Percentiles rank a stretch among this genome's conserved stretches.
Evolutionary conservation across 2,329 filamentous ascomycete genomes (phyloP).

Genomic region (Hansfordia pulvinata): DNA sequence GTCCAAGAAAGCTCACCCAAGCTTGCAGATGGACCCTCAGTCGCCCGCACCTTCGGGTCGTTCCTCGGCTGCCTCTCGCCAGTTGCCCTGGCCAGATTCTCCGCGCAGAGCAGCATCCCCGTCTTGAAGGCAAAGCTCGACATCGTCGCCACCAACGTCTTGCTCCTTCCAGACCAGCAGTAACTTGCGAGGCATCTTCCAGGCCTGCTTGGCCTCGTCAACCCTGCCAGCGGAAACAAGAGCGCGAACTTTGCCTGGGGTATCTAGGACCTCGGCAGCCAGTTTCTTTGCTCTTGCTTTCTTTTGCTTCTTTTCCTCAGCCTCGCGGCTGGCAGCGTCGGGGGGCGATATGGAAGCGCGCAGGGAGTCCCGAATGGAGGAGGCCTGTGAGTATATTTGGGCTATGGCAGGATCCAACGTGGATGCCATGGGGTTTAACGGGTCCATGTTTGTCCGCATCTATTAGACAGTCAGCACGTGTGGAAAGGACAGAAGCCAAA

Average conservation of each 20-base stretch:
- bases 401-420: constrained; percentile 61
- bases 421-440: constrained; percentile 58
- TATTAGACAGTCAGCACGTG: constrained; percentile 13
- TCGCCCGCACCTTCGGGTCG: too few species aligned
- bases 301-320: constrained; percentile 18
- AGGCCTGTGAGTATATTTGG: constrained; percentile 55
- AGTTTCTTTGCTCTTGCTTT: constrained; percentile 35
- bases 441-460: constrained; percentile 75
- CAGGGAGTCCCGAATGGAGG: constrained; percentile 37
- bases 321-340: constrained; percentile 22
- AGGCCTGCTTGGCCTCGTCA: constrained; percentile 45
- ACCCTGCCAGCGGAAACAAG: constrained; percentile 45
- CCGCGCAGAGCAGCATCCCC: constrained; percentile 34
- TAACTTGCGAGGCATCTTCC: constrained; percentile 38
- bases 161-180: constrained; percentile 39
- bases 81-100: constrained; percentile 13
- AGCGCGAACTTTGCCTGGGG: constrained; percentile 42
- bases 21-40: too few species aligned
- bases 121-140: constrained; percentile 37
- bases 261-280: constrained; percentile 47
- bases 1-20: too few species aligned
- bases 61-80: constrained; percentile 8
- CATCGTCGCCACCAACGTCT: constrained; percentile 39
- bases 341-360: constrained; percentile 32
- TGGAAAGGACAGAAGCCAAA: neutral